Evolutionary conservation across 2,329 filamentous ascomycete genomes (phyloP), one percentile per base, ranked within the genome.

Genomic region (Fusarium algeriense): DNA sequence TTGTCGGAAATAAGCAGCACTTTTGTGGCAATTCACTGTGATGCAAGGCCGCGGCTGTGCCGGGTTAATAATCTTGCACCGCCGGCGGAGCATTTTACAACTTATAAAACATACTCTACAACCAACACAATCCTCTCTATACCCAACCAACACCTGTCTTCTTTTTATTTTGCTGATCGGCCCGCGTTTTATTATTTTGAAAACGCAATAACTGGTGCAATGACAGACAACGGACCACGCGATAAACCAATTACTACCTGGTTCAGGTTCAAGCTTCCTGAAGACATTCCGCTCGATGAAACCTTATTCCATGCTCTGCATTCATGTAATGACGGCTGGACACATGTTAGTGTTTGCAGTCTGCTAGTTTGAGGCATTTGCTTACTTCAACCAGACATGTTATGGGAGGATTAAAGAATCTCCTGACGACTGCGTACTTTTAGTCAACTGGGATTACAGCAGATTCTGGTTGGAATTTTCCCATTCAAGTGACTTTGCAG

Each of bases 351-450:
- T 12, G 6, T 32, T 7, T 32, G 6, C 0, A 17, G 2, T 1
- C 23, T 0, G 12, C 19, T 14, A 0, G 7, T 4, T n/a, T 0
- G 19, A 7, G 28, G 7, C 28, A 9, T 3, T 9, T 17, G 0
- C 45, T 48, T 0, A 48, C 3, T 32, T 3, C 12, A 30, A 10
- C 3, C 12, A 49, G 45, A 19, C 2, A 14, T 49, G 45, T 14
- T 34, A 34, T 4, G 45, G 45, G 20, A 49, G 45, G 20, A 2
- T 49, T 3, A 49, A 49, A 13, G 45, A 49, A 17, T 49, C 45
- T 5, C n/a, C 30, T 5, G 13, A 34, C 12, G 14, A 49, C 45
- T 49, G 45, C 20, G 7, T 49, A n/a, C 45, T 49, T 49, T 6
- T 49, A 13, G 3, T 49, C 3, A 6, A 49, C 5, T 49, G 45